phyloP scores from a whole-genome alignment of 768 basidiomycete genomes.

The Suillus decipiens region DNA sequence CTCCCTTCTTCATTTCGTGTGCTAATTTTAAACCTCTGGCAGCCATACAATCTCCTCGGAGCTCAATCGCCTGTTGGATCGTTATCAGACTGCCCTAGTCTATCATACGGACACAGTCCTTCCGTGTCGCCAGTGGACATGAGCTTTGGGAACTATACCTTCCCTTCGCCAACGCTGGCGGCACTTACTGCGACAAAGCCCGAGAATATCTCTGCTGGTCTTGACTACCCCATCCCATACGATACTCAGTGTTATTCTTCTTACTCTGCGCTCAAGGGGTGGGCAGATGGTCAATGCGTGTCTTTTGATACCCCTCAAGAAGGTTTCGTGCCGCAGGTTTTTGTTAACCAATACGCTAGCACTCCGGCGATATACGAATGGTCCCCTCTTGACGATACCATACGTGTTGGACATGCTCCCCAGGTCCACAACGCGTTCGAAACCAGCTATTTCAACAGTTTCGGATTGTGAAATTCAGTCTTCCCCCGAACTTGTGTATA shows the following conservation, averaged over 20 bases:
- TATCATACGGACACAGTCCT: slow-evolving; percentile 29
- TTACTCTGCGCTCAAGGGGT: slow-evolving; percentile 30
- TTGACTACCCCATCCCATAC: slow-evolving; percentile 9
- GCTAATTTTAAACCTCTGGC: slow-evolving; percentile 23
- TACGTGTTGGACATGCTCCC: not conserved
- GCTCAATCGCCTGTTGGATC: slow-evolving; percentile 19
- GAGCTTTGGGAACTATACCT: slow-evolving; percentile 24
- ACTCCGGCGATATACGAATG: slow-evolving; percentile 23
- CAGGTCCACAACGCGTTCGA: slow-evolving; percentile 2
- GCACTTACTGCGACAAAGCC: slow-evolving; percentile 18
- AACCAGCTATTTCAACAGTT: not conserved
- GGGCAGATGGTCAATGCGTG: slow-evolving; percentile 23
- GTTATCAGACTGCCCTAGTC: slow-evolving; percentile 20
- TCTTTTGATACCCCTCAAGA: slow-evolving; percentile 8
- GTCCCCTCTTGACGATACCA: slow-evolving; percentile 24
- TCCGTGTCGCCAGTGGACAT: slow-evolving; percentile 27
- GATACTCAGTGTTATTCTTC: slow-evolving; percentile 14
- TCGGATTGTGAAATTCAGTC: not conserved
- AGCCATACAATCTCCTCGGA: slow-evolving; percentile 37
- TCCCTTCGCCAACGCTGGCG: slow-evolving; percentile 19
- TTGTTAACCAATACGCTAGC: slow-evolving; percentile 29
- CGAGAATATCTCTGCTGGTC: slow-evolving; percentile 7
- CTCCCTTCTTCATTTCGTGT: slow-evolving; percentile 14
- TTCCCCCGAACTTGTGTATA: not conserved
- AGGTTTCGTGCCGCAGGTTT: slow-evolving; percentile 27